phyloP scores from a whole-genome alignment of 2,329 filamentous ascomycete species.

The Botrytis elliptica region DNA sequence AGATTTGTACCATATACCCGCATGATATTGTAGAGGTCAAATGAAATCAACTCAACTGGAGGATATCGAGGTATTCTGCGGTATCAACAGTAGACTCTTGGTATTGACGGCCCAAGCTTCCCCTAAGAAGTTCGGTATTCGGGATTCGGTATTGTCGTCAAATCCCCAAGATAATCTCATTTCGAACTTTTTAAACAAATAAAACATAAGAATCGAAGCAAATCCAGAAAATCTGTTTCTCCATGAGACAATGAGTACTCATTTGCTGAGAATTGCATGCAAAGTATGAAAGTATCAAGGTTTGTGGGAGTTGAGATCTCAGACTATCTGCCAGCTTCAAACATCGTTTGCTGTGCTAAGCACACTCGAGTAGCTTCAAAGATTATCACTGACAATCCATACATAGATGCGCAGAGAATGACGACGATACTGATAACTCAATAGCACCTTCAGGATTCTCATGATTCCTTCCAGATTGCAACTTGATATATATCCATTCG shows the following conservation, averaged over 20 bases:
- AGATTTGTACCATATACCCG: background rate
- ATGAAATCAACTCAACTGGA: background rate
- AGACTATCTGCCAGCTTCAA: background rate
- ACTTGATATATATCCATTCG: background rate
- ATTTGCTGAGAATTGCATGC: background rate
- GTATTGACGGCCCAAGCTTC: conserved; percentile 7
- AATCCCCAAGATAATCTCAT: background rate
- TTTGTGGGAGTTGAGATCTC: background rate
- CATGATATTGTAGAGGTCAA: background rate
- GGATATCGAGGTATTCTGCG: background rate
- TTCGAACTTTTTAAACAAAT: background rate
- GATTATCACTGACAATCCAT: conserved; percentile 7
- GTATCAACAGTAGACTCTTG: background rate
- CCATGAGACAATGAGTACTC: background rate
- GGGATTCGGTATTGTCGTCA: conserved; percentile 9
- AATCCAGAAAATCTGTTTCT: background rate
- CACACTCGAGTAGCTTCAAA: background rate
- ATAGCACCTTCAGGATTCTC: background rate
- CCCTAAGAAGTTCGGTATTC: background rate
- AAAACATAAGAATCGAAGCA: background rate
- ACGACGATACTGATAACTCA: background rate
- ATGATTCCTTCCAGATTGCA: background rate
- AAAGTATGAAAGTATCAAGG: background rate
- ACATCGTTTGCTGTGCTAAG: background rate
- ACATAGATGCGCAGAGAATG: background rate